phyloP scores from a whole-genome alignment of 2,329 filamentous ascomycete genomes.

The Ceratocystis lukuohia region DNA sequence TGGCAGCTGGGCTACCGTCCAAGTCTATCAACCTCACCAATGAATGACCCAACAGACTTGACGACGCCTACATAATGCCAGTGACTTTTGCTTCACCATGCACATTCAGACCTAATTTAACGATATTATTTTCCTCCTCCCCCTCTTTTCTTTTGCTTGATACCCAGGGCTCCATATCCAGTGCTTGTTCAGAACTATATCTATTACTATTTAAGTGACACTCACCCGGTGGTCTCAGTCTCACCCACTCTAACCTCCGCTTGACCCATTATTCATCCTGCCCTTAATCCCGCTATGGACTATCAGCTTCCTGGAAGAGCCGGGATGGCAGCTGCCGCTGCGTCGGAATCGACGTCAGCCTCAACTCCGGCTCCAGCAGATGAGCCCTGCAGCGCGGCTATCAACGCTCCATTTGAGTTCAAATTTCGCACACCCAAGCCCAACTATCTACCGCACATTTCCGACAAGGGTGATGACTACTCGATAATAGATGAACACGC shows the following conservation, averaged over 20 bases:
- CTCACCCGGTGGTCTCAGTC: too few species aligned
- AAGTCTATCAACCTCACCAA: not conserved
- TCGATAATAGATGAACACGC: conserved; percentile 40
- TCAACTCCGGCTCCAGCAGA: conserved; percentile 16
- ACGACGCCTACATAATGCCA: not conserved
- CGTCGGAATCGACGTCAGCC: conserved; percentile 1
- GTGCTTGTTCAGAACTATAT: not conserved
- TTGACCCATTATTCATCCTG: not conserved
- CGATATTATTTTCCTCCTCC: too few species aligned
- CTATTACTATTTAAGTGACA: not conserved
- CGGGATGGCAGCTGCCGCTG: conserved; percentile 5
- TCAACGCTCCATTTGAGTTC: conserved; percentile 31
- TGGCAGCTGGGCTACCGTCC: not conserved
- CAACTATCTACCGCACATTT: conserved; percentile 46
- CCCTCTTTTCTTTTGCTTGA: not conserved
- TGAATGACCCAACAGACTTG: not conserved
- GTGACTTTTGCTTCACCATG: not conserved
- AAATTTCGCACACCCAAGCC: conserved; percentile 42
- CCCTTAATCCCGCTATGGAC: conserved; percentile 5
- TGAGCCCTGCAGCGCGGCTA: conserved; percentile 23
- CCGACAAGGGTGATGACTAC: conserved; percentile 38
- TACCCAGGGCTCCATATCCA: not conserved
- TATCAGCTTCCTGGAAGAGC: conserved; percentile 4
- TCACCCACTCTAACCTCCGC: not conserved
- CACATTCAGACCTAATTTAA: too few species aligned